A percentile compares a stretch with the other conserved stretches of the same genome.
Evolutionary conservation across 345 rosid genomes (phyloP).

Genomic region (Laguncularia racemosa): DNA sequence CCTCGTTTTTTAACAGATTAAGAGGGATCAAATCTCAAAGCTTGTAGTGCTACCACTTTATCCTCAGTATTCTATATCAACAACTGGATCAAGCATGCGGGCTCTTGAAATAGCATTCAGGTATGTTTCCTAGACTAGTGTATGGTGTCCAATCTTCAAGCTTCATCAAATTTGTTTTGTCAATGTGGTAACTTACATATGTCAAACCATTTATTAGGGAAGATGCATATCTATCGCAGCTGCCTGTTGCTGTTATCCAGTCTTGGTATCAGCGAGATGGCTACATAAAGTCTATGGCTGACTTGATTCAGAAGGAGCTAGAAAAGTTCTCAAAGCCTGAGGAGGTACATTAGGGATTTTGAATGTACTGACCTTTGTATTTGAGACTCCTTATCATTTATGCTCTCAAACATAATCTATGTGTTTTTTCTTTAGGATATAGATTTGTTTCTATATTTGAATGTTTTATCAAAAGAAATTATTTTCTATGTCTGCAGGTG

Average conservation of each 20-base stretch:
- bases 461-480: too few species aligned
- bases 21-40: conserved; percentile 65
- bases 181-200: conserved; percentile 7
- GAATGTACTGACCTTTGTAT: not conserved
- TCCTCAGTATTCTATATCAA: conserved; percentile 92
- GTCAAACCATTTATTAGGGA: conserved; percentile 39
- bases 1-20: conserved; percentile 39
- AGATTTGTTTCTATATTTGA: not conserved
- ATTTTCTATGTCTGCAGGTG: conserved; percentile 35
- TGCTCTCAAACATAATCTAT: not conserved
- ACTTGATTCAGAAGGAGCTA: conserved; percentile 69
- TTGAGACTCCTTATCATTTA: not conserved
- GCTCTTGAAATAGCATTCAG: conserved; percentile 64
- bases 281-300: conserved; percentile 80
- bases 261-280: conserved; percentile 92
- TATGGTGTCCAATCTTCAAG: not conserved
- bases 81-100: conserved; percentile 90
- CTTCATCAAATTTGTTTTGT: not conserved
- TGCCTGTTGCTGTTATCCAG: conserved; percentile 70
- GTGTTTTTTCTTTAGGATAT: not conserved
- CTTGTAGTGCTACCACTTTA: conserved; percentile 95
- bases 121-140: conserved; percentile 16
- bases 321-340: conserved; percentile 56
- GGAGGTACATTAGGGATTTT: conserved; percentile 40
- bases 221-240: conserved; percentile 58